Evolutionary conservation across 2,329 filamentous ascomycete genomes (phyloP), one percentile per base, ranked within the genome.

Genomic region (Pseudogymnoascus sp.): DNA sequence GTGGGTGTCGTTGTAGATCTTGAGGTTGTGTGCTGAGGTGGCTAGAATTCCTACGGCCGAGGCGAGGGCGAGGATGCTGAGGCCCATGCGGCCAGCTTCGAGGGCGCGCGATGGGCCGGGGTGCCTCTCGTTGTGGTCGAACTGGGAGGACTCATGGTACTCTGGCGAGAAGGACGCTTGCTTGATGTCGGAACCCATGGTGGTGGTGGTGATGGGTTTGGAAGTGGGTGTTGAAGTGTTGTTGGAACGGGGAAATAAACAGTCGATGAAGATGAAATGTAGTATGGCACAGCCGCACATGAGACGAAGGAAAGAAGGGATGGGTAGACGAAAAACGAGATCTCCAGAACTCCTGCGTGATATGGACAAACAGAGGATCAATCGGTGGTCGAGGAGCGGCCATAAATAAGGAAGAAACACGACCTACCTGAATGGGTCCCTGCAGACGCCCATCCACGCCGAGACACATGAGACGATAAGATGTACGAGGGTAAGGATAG

Each of bases 1-100:
- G 63, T 81, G 77, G 1, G 85, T 87, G 28, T 74, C 74, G 67
- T 84, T 77, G 74, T 85, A 87, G 38, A 83, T 80, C 31, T 77
- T 72, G 44, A 87, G 73, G 5, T 82, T 77, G 70, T 86, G 78
- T 67, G 77, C 82, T 2, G 83, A 78, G 10, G 84, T 77, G 25
- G 80, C 84, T 6, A 87, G 73, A 61, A 84, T 77, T 16, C 77
- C 79, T 67, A 86, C 69, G 63, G 80, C 79, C 62, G 79, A 78
- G 16, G 80, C 75, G 16, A 87, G 74, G 28, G 80, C 78, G 34
- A 87, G 70, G 4, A 74, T 70, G 0, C 79, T 84, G 64, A 84
- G 73, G 59, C 75, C 80, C 3, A 81, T 68, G 12, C 80, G 78
- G 56, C 76, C 75, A 56, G 73, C 75, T 65, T 84, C 78, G 63